These are phyloP conservation scores for Barnettozyma sp. DNA, from an alignment of 805 yeast species.

Conservation along the genomic window DNA sequence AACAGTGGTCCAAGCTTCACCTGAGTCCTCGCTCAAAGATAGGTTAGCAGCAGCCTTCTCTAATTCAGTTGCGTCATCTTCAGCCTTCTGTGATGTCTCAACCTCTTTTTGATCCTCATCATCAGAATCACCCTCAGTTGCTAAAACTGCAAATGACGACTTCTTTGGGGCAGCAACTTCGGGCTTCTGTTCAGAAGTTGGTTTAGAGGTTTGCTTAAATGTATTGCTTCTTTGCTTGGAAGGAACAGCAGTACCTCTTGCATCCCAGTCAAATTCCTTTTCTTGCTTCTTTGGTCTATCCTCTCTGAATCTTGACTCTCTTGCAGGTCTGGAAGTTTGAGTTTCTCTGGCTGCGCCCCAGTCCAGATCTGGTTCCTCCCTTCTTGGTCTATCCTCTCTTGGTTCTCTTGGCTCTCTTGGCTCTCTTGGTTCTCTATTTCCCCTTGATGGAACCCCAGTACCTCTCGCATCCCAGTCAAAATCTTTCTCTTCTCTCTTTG, in stretches of 20 bases:
- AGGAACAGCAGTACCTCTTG: constrained; percentile 34
- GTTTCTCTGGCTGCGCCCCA: constrained; percentile 42
- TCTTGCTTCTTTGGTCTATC: constrained; percentile 23
- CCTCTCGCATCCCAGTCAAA: constrained; percentile 50
- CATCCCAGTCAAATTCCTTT: constrained; percentile 41
- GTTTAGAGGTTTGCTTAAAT: neutral
- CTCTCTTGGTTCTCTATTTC: constrained; percentile 24
- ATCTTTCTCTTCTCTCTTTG: constrained; percentile 27
- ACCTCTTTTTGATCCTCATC: constrained; percentile 24
- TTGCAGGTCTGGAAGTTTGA: constrained; percentile 24
- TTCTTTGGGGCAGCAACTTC: constrained; percentile 28
- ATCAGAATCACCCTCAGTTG: constrained; percentile 46
- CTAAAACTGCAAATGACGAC: constrained; percentile 45
- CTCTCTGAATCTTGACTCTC: constrained; percentile 23
- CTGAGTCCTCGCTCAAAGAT: constrained; percentile 29
- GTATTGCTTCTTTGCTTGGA: constrained; percentile 19
- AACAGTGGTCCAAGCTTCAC: constrained; percentile 41
- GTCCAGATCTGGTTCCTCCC: constrained; percentile 53
- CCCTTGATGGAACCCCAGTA: constrained; percentile 14
- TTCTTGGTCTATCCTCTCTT: constrained; percentile 30
- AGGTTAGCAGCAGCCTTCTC: constrained; percentile 35
- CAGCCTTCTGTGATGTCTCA: constrained; percentile 6
- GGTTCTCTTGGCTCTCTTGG: constrained; percentile 20
- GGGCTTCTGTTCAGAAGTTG: constrained; percentile 7
- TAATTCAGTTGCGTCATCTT: constrained; percentile 24